These are phyloP conservation scores for Ceraceosorus guamensis DNA, from an alignment of 1,284 basidiomycete genomes.

Conservation along the genomic window DNA sequence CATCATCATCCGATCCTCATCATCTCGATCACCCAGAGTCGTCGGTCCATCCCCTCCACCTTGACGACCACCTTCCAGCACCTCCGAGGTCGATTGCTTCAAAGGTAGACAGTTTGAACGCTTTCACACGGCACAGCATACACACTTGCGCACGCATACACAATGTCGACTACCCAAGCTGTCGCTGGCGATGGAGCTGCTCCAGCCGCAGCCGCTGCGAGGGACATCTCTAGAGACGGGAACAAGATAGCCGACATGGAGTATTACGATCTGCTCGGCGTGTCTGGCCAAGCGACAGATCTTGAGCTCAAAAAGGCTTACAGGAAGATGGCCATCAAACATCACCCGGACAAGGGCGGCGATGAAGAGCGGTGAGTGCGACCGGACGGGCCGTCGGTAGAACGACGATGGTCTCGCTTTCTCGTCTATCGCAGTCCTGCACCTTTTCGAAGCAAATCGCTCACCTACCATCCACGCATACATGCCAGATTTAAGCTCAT, in stretches of 20 bases:
- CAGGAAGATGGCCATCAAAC: slow-evolving; percentile 88
- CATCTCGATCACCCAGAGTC: too few relatives aligned
- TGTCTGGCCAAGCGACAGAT: slow-evolving; percentile 52
- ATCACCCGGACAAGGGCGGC: slow-evolving; percentile 52
- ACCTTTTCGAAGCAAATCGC: too few relatives aligned
- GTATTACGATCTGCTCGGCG: slow-evolving; percentile 47
- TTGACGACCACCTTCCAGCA: too few relatives aligned
- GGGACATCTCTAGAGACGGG: slow-evolving; percentile 42
- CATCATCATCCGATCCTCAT: too few relatives aligned
- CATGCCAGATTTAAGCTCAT: slow-evolving; percentile 21
- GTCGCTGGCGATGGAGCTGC: too few relatives aligned
- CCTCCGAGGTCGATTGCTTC: too few relatives aligned
- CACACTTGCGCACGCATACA: too few relatives aligned
- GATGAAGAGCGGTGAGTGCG: slow-evolving; percentile 31
- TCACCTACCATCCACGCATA: background rate
- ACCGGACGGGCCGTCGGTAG: slow-evolving; percentile 9
- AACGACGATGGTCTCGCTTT: background rate
- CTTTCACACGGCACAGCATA: too few relatives aligned
- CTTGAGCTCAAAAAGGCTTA: slow-evolving; percentile 89
- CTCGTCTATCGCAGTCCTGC: background rate
- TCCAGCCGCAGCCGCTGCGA: slow-evolving; percentile 9
- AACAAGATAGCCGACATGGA: slow-evolving; percentile 47
- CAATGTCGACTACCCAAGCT: too few relatives aligned
- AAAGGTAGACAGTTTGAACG: too few relatives aligned
- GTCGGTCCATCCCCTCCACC: too few relatives aligned